Evolutionary conservation across 2,329 filamentous ascomycete species (phyloP), one percentile per base, ranked within the genome.

Genomic region (Penicillium olsonii): DNA sequence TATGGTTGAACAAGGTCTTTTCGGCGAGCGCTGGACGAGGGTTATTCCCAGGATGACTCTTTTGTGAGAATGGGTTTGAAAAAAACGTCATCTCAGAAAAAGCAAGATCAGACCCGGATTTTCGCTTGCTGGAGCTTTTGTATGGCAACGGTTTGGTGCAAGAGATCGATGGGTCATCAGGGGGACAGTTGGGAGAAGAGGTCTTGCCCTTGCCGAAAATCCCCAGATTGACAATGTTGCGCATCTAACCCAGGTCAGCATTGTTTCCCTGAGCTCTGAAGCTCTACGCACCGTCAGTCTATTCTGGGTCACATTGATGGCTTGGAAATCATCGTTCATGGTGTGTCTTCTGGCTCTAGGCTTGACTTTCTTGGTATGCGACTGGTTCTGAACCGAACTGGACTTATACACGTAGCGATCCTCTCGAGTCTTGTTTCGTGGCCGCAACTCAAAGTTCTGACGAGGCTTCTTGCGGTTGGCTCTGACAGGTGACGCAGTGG

Each of bases 311-410:
- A 87, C 75, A 43, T 78, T 78, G 3, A 75, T 65, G 1, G 84
- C 84, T 11, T 70, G 70, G 53, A 87, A 87, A 17, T 78, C 78
- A 6, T 74, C 66, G 66, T 84, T 78, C 7, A 85, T 70, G 34
- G 79, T 59, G 22, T 64, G 61, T 37, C 57, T 67, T 29, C 66
- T 64, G 40, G 42, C 56, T 18, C 50, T 62, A 31, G 53, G 27
- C 45, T 63, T 60, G 61, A 66, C 53, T 59, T 68, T 48, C 33
- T 51, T 46, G 31, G 29, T 29, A 14, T 40, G 34, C 14, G 46
- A 44, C 4, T 37, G 29, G 20, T 31, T 41, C 2, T 11, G 49
- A 2, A 38, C 46, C 37, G 40, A 37, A 27, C 27, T 35, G n/a
- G 27, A 27, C 34, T 73, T 73, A 10, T 72, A 72, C 22, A 83